Base-by-base conservation (phyloP, 1,139 yeast species). In the Debaryomyces psychrophilus region DNA sequence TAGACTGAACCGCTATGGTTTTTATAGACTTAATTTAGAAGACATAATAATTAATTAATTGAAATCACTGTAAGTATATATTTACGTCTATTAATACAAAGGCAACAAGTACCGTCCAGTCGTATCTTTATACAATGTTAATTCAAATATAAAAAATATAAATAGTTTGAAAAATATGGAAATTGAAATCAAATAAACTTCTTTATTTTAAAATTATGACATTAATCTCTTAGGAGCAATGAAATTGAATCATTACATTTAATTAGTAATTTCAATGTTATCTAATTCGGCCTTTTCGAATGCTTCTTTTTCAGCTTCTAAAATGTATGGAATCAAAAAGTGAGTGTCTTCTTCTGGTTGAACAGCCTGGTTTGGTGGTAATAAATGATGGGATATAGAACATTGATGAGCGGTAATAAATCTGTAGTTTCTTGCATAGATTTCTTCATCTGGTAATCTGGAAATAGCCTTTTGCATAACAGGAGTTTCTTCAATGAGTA, bases 241-340 rank as follows among this genome's bases (percentile, higher is more conserved):
- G 26, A 33, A 17, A 15, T 8, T 22, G 14, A n/a, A 22, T 31
- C 29, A 37, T 38, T 36, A 51, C 27, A 23, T 17, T 39, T 40
- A 40, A 22, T 40, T 40, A 18, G 37, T 12, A 45, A 79, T 73
- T 56, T 73, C 72, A 52, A 90, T 78, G 78, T 88, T 87, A 78
- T 92, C 96, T 64, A 93, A 82, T 65, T 87, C 95, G 53, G 79
- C 83, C 75, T 87, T 89, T 77, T 92, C 99, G 57, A 81, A 78
- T 44, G 85, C 87, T 71, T 90, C 97, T 64, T 90, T 90, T 76
- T 92, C 98, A 52, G 95, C 95, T 76, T 92, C 97, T 65, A 92
- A 81, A 54, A 92, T 77, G 77, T 87, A 88, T 59, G 97, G 98
- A 52, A 88, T 72, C 65, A 93, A 80, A 73, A 89, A 90, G 59